Evolutionary conservation across 2,329 filamentous ascomycete genomes (phyloP), one percentile per base, ranked within the genome.

Genomic region (Colletotrichum salicis): DNA sequence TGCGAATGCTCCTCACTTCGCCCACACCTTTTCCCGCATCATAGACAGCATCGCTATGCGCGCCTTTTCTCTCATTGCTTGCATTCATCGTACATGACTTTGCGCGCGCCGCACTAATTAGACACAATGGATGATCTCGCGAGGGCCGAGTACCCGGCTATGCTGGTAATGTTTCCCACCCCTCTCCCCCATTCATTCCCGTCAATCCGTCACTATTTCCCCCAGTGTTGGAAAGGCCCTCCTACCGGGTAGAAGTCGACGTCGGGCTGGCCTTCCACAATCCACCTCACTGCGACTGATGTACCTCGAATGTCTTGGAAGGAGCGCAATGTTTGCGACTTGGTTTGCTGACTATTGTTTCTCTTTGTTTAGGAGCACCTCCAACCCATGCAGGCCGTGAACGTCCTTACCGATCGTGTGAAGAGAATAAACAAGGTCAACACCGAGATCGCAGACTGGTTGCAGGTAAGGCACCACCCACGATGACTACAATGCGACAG

Each of bases 361-460:
- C 64, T 35, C 56, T 54, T 48, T 67, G 54, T 63, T n/a, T 71
- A 98, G 96, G 91, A 92, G 76, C 89, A 90, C 78, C 88, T 99
- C 78, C 91, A 94, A 82, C 96, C 96, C 31, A 85, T 85, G 76
- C 94, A 96, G 84, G 95, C 96, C 72, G 93, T 95, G 51, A 88
- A 90, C 66, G 89, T 94, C 71, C 89, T 98, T 77, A 93, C 92
- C 82, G 95, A 98, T 77, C 94, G 96, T 78, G 90, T 98, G 77
- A 93, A 93, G 82, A 90, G 94, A 82, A 96, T 98, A 80, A 90
- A 89, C 78, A 94, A 92, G 82, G 85, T 97, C 84, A 98, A 99
- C 83, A 84, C 87, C 76, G 94, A 98, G 80, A 94, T 99, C 78
- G 96, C 96, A 81, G 96, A 98, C 84, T 99, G 96, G 94, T 89